phyloP scores from a whole-genome alignment of 108 stramenopile species.

The Aureococcus anophagefferens region DNA sequence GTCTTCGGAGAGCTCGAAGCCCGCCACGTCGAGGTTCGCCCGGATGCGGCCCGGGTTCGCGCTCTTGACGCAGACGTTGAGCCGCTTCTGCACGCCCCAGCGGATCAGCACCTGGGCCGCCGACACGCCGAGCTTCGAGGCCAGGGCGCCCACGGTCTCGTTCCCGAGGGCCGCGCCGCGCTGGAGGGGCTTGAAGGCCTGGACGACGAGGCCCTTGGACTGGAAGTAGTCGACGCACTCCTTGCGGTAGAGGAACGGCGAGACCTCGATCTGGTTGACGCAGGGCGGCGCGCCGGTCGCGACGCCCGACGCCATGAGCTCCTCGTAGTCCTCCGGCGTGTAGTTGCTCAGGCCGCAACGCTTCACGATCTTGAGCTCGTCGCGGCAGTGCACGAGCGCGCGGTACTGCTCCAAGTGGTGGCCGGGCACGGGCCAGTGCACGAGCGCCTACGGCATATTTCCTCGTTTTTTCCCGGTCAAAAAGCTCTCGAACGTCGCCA shows the following conservation, averaged over 20 bases:
- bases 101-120: conserved; percentile 45
- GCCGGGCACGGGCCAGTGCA: conserved; percentile 45
- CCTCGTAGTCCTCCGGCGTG: conserved; percentile 22
- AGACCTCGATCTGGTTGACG: conserved; percentile 44
- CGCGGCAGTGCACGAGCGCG: conserved; percentile 13
- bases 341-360: conserved; percentile 23
- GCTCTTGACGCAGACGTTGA: conserved; percentile 31
- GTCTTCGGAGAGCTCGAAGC: conserved; percentile 7
- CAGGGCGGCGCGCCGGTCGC: conserved; percentile 2
- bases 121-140: conserved; percentile 21
- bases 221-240: conserved; percentile 26
- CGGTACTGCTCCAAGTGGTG: conserved; percentile 18
- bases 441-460: too few relatives aligned
- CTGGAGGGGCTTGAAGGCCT: conserved; percentile 38
- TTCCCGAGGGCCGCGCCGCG: conserved; percentile 20
- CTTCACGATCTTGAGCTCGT: conserved; percentile 11
- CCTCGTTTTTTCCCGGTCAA: too few relatives aligned
- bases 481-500: too few relatives aligned
- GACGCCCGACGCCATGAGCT: conserved; percentile 10
- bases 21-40: conserved; percentile 23
- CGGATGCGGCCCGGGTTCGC: conserved; percentile 23
- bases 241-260: conserved; percentile 36
- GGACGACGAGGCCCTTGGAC: conserved; percentile 18
- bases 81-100: conserved; percentile 43
- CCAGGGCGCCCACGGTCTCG: conserved; percentile 35